These are phyloP conservation scores for Alloteropsis semialata DNA, from an alignment of 176 grass and related monocot species.

Conservation along the genomic window DNA sequence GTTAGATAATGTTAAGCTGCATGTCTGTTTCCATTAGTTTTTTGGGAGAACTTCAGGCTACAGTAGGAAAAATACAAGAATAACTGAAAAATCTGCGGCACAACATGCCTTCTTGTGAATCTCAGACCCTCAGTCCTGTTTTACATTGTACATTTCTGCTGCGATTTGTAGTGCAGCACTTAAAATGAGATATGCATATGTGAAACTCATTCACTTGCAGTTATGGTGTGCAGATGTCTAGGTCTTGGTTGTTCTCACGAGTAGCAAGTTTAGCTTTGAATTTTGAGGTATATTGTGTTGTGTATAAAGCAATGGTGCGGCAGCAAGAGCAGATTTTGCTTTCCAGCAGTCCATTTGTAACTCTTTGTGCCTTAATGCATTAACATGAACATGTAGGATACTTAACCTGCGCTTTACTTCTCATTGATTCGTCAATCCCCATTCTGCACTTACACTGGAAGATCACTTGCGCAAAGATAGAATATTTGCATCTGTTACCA, in stretches of 20 bases:
- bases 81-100: not conserved
- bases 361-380: too few species aligned
- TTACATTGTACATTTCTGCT: not conserved
- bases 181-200: not conserved
- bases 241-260: not conserved
- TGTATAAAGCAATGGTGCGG: not conserved
- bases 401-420: not conserved
- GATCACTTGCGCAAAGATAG: not conserved
- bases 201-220: not conserved
- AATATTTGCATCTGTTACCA: not conserved
- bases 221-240: not conserved
- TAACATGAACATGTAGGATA: not conserved
- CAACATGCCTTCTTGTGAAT: not conserved
- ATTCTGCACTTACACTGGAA: not conserved
- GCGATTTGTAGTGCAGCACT: not conserved
- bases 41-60: not conserved
- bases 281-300: not conserved
- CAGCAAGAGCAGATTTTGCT: not conserved
- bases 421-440: not conserved
- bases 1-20: not conserved
- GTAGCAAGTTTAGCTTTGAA: not conserved
- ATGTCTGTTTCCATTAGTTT: not conserved
- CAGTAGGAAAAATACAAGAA: not conserved
- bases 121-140: not conserved
- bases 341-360: not conserved